Evolutionary conservation across 345 rosid genomes (phyloP).

Genomic region (Melaleuca quinquenervia): DNA sequence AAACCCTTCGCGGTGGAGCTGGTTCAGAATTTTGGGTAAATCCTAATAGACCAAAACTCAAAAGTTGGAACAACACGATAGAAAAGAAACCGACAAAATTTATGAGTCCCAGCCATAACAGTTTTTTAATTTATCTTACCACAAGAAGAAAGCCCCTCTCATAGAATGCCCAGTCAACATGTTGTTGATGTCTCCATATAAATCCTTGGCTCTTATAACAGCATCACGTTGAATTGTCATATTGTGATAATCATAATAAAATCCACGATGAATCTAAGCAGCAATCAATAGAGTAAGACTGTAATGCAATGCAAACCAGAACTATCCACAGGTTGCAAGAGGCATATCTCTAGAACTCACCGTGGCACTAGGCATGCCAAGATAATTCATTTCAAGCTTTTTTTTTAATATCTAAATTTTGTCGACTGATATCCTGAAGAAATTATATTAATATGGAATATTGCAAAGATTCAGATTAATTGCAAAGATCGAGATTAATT

Average conservation of each 20-base stretch:
- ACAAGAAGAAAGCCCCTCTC: constrained; percentile 92
- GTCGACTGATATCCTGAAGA: no score
- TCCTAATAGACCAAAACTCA: not conserved
- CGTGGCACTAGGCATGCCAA: not conserved
- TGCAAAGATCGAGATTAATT: no score
- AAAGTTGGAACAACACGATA: not conserved
- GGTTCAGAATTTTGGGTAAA: not conserved
- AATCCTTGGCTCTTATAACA: constrained; percentile 38
- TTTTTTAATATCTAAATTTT: no score
- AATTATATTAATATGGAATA: no score
- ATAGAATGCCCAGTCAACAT: constrained; percentile 96
- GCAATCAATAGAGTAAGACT: no score
- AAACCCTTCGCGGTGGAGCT: not conserved
- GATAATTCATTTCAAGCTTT: no score
- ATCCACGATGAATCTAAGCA: not conserved
- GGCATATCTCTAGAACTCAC: not conserved
- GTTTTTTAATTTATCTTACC: constrained; percentile 16
- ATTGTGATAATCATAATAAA: not conserved
- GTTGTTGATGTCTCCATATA: constrained; percentile 54
- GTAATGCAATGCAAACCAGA: not conserved
- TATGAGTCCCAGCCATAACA: not conserved
- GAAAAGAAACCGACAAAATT: not conserved
- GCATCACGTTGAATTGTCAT: constrained; percentile 4
- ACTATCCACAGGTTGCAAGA: not conserved
- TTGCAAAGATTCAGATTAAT: no score